Conservation (phyloP, 2,329 filamentous ascomycete genomes). For the Phaeosphaeriaceae sp. region DNA sequence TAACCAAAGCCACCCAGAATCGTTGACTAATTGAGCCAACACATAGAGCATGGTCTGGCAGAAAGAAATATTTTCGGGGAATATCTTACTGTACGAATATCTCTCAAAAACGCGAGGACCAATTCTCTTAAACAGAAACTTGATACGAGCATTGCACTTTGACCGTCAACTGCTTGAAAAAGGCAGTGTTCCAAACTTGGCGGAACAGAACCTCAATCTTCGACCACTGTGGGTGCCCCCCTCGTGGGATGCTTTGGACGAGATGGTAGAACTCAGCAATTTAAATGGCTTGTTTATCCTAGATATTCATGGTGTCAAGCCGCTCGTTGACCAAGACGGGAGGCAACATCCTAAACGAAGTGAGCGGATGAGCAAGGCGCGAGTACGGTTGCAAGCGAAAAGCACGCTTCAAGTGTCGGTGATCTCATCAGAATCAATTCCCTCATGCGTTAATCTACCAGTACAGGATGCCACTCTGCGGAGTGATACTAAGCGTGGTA, state of each 20-base stretch:
- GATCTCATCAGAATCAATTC: slow-evolving; percentile 1
- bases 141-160: slow-evolving; percentile 24
- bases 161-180: slow-evolving; percentile 19
- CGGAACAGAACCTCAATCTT: slow-evolving; percentile 1
- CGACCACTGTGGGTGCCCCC: slow-evolving; percentile 31
- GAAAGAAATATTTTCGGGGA: slow-evolving; percentile 27
- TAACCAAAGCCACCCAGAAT: neutral
- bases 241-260: slow-evolving; percentile 22
- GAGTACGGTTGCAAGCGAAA: slow-evolving; percentile 5
- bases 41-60: slow-evolving; percentile 32
- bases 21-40: neutral
- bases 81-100: slow-evolving; percentile 34
- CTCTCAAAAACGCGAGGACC: slow-evolving; percentile 26
- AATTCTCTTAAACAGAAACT: slow-evolving; percentile 35
- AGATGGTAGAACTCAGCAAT: slow-evolving; percentile 33
- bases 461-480: slow-evolving; percentile 9
- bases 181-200: neutral
- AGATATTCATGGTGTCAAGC: slow-evolving; percentile 22
- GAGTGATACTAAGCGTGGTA: slow-evolving; percentile 1
- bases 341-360: neutral
- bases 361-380: slow-evolving; percentile 3
- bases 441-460: neutral
- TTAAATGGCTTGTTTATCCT: slow-evolving; percentile 25
- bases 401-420: slow-evolving; percentile 12
- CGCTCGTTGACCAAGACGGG: neutral